A percentile compares a stretch with the other conserved stretches of the same genome.
Evolutionary conservation across 306 rosid species (phyloP).

Genomic region (Glycine soja): DNA sequence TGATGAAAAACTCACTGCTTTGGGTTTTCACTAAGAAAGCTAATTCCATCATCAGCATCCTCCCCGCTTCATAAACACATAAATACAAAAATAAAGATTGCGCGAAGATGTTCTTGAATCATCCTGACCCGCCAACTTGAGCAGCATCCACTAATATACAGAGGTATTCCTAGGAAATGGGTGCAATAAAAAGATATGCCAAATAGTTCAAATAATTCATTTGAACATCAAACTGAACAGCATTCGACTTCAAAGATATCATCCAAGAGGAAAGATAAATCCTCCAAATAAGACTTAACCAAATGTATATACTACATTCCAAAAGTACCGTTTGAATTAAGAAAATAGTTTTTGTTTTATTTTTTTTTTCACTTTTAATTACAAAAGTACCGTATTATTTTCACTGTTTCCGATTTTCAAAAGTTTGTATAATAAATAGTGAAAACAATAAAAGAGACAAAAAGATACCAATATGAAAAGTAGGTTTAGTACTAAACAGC

Average conservation of each 20-base stretch:
- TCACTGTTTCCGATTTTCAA: background rate
- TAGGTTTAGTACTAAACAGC: background rate
- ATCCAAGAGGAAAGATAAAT: slow-evolving; percentile 12
- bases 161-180: slow-evolving; percentile 45
- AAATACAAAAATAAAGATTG: slow-evolving; percentile 43
- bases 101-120: slow-evolving; percentile 45
- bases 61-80: slow-evolving; percentile 30
- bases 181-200: slow-evolving; percentile 37
- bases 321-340: background rate
- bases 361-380: background rate
- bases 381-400: background rate
- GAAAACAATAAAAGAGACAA: background rate
- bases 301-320: background rate
- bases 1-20: slow-evolving; percentile 44
- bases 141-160: slow-evolving; percentile 64
- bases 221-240: slow-evolving; percentile 29
- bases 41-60: slow-evolving; percentile 41
- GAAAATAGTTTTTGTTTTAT: background rate
- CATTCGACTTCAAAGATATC: slow-evolving; percentile 19
- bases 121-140: slow-evolving; percentile 49
- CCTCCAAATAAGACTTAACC: background rate
- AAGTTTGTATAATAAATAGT: background rate
- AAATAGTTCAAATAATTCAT: slow-evolving; percentile 39
- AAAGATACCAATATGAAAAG: slow-evolving; percentile 37
- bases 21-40: slow-evolving; percentile 36